phyloP scores from a whole-genome alignment of 768 basidiomycete genomes.

The Amanita molliuscula region DNA sequence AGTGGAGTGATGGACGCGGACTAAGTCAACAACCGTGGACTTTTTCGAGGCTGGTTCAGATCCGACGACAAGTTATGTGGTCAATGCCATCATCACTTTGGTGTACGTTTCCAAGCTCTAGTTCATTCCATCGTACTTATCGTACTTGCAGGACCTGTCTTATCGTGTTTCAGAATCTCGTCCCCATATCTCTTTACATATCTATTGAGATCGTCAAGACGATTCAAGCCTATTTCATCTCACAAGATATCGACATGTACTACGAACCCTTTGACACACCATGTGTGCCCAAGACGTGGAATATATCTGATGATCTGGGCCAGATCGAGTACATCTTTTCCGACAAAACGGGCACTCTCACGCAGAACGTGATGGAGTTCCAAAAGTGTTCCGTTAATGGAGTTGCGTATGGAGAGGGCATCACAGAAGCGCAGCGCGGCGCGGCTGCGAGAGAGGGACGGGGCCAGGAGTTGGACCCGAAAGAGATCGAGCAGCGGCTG shows the following conservation, averaged over 20 bases:
- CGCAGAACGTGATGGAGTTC: slow-evolving; percentile 98
- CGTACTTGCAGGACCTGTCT: slow-evolving; percentile 61
- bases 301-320: slow-evolving; percentile 95
- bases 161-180: slow-evolving; percentile 96
- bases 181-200: slow-evolving; percentile 93
- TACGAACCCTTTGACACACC: slow-evolving; percentile 78
- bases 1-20: slow-evolving; percentile 62
- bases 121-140: slow-evolving; percentile 4
- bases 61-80: slow-evolving; percentile 43
- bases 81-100: slow-evolving; percentile 85
- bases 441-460: slow-evolving; percentile 78
- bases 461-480: slow-evolving; percentile 52
- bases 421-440: slow-evolving; percentile 93
- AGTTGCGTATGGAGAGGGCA: slow-evolving; percentile 80
- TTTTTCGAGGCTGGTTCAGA: slow-evolving; percentile 64
- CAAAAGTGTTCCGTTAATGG: slow-evolving; percentile 89
- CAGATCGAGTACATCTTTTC: slow-evolving; percentile 92
- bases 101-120: slow-evolving; percentile 47
- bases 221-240: slow-evolving; percentile 94
- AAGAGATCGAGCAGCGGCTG: slow-evolving; percentile 62
- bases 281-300: slow-evolving; percentile 96
- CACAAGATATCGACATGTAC: slow-evolving; percentile 95
- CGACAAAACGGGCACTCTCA: slow-evolving; percentile 95
- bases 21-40: slow-evolving; percentile 51
- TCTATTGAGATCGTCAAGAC: slow-evolving; percentile 98